Evolutionary conservation across 192 early-diverging fungal genomes (phyloP), one percentile per base, ranked within the genome.

Genomic region (Coemansia sp.): DNA sequence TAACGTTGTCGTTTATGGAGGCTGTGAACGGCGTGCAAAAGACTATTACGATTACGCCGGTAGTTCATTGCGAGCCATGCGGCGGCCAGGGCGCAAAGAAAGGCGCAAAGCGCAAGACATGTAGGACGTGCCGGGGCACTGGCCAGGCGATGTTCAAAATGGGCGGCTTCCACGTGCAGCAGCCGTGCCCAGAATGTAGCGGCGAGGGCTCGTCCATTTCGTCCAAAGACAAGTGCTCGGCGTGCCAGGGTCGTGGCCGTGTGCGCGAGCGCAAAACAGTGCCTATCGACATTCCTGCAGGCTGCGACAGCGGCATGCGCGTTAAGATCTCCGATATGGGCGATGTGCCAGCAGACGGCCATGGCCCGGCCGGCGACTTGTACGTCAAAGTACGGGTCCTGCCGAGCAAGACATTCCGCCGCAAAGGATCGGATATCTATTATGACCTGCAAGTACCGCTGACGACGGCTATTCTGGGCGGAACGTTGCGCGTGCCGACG

Each of bases 161-260:
- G 64, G 92, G 94, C 35, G 95, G 95, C 27, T 96, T 95, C 86
- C 91, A 93, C 53, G 92, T 96, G 87, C 85, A 86, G 59, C 86
- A 89, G 54, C 82, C 88, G 8, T 99, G 97, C 74, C 70, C 80
- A 16, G 83, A 87, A 3, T 99, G 97, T 78, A 85, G 88, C 20
- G 97, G 95, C 54, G 85, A 86, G 51, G 97, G 97, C 3, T 76
- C 83, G 10, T 68, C 78, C 50, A 82, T 98, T 39, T 84, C 83
- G 2, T 64, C 72, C 57, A 87, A 84, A 20, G 82, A 90, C 54
- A 71, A 82, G 64, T 99, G 97, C 75, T 35, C 68, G 10, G 79
- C 85, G 18, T 99, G 97, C 69, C 85, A 83, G 50, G 93, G 97
- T 29, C 73, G 86, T 32, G 95, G 95, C 14, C 83, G 86, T 49